Evolutionary conservation across 1,139 yeast genomes (phyloP).

Genomic region (Tardiomyces depauwii): DNA sequence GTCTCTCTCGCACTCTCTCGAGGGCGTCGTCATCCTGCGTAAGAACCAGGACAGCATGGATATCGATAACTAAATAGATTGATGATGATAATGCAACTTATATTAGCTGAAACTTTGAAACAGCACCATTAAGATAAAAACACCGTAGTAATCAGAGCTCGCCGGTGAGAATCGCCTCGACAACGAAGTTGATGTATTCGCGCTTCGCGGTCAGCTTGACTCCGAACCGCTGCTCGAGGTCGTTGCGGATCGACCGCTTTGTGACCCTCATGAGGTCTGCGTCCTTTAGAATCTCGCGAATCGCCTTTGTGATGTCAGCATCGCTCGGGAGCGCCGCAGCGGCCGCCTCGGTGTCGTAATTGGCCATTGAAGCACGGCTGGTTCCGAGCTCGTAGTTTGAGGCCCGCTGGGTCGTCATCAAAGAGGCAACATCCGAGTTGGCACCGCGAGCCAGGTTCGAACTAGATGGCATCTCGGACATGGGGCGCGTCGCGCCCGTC

Average conservation of each 20-base stretch:
- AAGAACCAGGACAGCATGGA: conserved; percentile 86
- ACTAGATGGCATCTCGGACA: neutral
- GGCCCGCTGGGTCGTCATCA: neutral
- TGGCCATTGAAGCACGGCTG: neutral
- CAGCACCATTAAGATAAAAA: neutral
- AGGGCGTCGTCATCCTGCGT: conserved; percentile 85
- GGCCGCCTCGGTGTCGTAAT: neutral
- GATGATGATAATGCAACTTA: neutral
- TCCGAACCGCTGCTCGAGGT: conserved; percentile 27
- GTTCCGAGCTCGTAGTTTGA: neutral
- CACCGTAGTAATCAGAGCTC: conserved; percentile 27
- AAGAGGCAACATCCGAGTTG: neutral
- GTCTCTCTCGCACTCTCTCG: conserved; percentile 70
- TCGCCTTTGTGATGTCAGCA: conserved; percentile 26
- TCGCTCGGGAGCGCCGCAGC: conserved; percentile 24
- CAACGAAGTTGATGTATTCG: conserved; percentile 30
- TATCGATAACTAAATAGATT: conserved; percentile 32
- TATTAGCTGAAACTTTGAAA: neutral
- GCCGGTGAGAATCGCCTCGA: conserved; percentile 30
- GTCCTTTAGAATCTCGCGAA: conserved; percentile 26
- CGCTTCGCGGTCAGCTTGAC: conserved; percentile 23
- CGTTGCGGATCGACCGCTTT: conserved; percentile 26
- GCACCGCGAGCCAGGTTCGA: neutral
- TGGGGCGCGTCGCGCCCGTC: neutral
- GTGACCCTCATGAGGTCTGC: conserved; percentile 31